These are phyloP conservation scores for Xylariaceae sp. DNA, from an alignment of 2,329 filamentous ascomycete genomes.

Conservation along the genomic window DNA sequence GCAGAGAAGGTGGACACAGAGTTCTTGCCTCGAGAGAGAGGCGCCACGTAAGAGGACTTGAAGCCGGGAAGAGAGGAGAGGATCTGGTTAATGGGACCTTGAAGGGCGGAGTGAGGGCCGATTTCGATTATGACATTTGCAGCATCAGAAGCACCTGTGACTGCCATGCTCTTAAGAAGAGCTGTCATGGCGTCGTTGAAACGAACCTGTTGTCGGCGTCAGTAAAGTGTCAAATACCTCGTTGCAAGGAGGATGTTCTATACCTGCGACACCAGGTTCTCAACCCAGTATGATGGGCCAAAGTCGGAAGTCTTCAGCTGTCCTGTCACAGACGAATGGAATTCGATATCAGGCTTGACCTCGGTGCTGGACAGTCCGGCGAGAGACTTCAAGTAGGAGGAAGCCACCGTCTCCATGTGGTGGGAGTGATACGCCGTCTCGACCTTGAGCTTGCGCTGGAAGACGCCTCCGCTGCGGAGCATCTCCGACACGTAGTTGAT, in stretches of 20 bases:
- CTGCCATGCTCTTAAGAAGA: neutral
- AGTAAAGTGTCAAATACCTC: neutral
- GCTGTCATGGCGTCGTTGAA: slow-evolving; percentile 8
- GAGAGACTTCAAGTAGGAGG: neutral
- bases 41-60: slow-evolving; percentile 3
- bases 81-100: slow-evolving; percentile 18
- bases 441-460: slow-evolving; percentile 17
- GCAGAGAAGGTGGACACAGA: neutral
- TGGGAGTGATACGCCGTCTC: slow-evolving; percentile 24
- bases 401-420: slow-evolving; percentile 28
- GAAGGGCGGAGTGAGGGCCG: slow-evolving; percentile 31
- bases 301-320: slow-evolving; percentile 1
- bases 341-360: slow-evolving; percentile 5
- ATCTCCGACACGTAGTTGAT: slow-evolving; percentile 9
- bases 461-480: slow-evolving; percentile 11
- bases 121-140: slow-evolving; percentile 16
- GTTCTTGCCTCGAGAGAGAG: neutral
- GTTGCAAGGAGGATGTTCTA: neutral
- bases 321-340: neutral
- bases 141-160: neutral
- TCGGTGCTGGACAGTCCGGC: slow-evolving; percentile 18
- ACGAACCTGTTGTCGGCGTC: slow-evolving; percentile 3
- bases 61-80: slow-evolving; percentile 8
- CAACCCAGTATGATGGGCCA: slow-evolving; percentile 30
- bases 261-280: slow-evolving; percentile 13